Evolutionary conservation across 2,329 filamentous ascomycete species (phyloP).

Genomic region (Fusarium sp.): DNA sequence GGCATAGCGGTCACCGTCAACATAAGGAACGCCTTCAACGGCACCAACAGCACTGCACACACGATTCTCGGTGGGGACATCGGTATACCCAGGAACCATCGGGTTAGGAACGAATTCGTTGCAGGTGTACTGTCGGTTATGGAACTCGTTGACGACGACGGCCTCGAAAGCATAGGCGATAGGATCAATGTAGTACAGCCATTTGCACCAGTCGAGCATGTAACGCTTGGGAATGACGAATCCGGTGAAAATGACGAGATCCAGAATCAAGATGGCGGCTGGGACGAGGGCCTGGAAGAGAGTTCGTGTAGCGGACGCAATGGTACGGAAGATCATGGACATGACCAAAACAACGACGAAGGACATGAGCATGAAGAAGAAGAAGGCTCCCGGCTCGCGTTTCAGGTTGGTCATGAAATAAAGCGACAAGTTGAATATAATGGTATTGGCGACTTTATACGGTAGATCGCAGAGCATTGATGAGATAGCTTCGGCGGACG

Average conservation of each 20-base stretch:
- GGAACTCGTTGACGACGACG: slow-evolving; percentile 85
- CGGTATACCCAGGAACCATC: slow-evolving; percentile 41
- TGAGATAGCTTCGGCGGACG: slow-evolving; percentile 85
- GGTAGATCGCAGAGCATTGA: slow-evolving; percentile 90
- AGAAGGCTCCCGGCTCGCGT: slow-evolving; percentile 78
- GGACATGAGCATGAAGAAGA: slow-evolving; percentile 83
- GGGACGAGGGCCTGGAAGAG: slow-evolving; percentile 46
- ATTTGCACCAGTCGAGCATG: slow-evolving; percentile 83
- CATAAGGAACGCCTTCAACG: slow-evolving; percentile 52
- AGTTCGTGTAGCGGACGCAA: slow-evolving; percentile 43
- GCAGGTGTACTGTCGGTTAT: slow-evolving; percentile 67
- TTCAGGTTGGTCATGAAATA: slow-evolving; percentile 91
- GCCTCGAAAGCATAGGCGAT: slow-evolving; percentile 83
- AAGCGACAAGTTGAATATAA: slow-evolving; percentile 80
- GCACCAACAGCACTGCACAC: slow-evolving; percentile 60
- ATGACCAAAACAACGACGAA: slow-evolving; percentile 76
- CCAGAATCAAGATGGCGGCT: slow-evolving; percentile 43
- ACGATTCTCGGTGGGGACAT: slow-evolving; percentile 42
- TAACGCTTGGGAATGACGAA: slow-evolving; percentile 72
- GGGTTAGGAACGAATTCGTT: slow-evolving; percentile 54
- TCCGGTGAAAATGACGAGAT: slow-evolving; percentile 72
- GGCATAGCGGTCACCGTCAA: slow-evolving; percentile 60
- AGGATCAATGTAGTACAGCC: slow-evolving; percentile 84
- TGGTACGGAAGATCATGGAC: slow-evolving; percentile 68
- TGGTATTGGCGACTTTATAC: slow-evolving; percentile 75